Evolutionary conservation across 2,329 filamentous ascomycete species (phyloP), one percentile per base, ranked within the genome.

Genomic region (Lecanosticta acicola): DNA sequence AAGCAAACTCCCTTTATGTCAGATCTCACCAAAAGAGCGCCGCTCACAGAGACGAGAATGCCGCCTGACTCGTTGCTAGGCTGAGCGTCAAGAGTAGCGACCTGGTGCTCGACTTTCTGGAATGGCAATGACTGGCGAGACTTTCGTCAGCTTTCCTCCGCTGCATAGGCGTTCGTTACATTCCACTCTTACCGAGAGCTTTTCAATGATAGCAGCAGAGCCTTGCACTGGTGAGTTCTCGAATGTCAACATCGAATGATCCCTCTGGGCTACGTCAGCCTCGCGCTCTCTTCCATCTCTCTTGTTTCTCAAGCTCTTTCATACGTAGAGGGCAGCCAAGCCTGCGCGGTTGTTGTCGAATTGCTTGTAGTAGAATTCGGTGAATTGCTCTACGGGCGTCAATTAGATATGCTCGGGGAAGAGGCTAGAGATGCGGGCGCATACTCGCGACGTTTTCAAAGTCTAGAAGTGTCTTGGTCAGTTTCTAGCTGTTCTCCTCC

Each of bases 231-330:
- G 81, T 36, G 73, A 60, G 38, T 77, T 82, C 78, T 97, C 88
- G 64, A 96, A 97, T 41, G 91, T 96, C 70, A 97, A 77, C 85
- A 95, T 94, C 39, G 93, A 97, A 50, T 83, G 69, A 3, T 84
- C 78, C 62, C 85, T 81, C 88, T 95, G 59, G 5, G 1, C n/a
- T 16, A 9, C 24, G 29, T 52, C 54, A 53, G 49, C 21, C 29
- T 21, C 21, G 13, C 26, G 20, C 21, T 9, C 14, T 34, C 24
- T 39, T 32, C n/a, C n/a, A 8, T 44, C 21, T 35, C 29, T 24
- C 37, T 39, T 20, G 17, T 19, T 40, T 8, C 0, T 20, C 14
- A 16, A 32, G 29, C 43, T 41, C 26, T 38, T n/a, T 37, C 45
- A 61, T 80, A 95, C 91, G 76, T 96, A 97, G 73, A 96, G 87